Percentiles rank a stretch among this genome's conserved stretches.
These are phyloP conservation scores for Yamadazyma tumulicola DNA, from an alignment of 805 yeast genomes.

Conservation along the genomic window DNA sequence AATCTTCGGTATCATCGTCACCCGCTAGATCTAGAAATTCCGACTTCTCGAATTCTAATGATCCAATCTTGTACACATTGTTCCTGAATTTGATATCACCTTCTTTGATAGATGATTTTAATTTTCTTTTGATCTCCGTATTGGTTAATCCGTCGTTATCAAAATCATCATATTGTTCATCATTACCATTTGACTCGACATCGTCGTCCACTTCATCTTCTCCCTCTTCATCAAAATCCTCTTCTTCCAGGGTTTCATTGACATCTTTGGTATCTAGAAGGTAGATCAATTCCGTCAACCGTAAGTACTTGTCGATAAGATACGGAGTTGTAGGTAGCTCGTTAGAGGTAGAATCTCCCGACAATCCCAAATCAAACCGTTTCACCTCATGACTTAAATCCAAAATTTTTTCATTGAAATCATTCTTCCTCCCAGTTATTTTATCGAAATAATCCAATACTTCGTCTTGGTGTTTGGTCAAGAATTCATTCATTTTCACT, in stretches of 20 bases:
- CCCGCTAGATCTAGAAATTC: constrained; percentile 42
- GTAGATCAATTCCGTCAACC: constrained; percentile 56
- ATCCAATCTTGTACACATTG: constrained; percentile 42
- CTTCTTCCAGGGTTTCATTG: constrained; percentile 4
- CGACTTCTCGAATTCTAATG: constrained; percentile 48
- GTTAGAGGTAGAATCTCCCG: constrained; percentile 45
- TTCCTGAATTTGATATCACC: constrained; percentile 23
- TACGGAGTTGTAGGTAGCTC: constrained; percentile 70
- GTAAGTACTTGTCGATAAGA: constrained; percentile 60
- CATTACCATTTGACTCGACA: constrained; percentile 1
- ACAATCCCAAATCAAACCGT: constrained; percentile 54
- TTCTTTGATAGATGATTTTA: constrained; percentile 6
- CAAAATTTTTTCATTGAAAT: constrained; percentile 55
- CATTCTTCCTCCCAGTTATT: constrained; percentile 67
- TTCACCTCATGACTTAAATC: constrained; percentile 55
- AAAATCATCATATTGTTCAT: constrained; percentile 4
- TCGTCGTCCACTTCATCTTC: constrained; percentile 4
- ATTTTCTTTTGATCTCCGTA: constrained; percentile 1
- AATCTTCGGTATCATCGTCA: constrained; percentile 53
- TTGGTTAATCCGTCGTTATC: constrained; percentile 1
- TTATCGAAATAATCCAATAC: constrained; percentile 67
- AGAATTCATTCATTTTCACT: constrained; percentile 64
- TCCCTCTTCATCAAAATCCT: constrained; percentile 4
- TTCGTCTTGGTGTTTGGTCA: constrained; percentile 54
- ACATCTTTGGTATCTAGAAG: constrained; percentile 31